Conservation (phyloP, 192 early-diverging fungal genomes). For the Backusella tarrabulga region DNA sequence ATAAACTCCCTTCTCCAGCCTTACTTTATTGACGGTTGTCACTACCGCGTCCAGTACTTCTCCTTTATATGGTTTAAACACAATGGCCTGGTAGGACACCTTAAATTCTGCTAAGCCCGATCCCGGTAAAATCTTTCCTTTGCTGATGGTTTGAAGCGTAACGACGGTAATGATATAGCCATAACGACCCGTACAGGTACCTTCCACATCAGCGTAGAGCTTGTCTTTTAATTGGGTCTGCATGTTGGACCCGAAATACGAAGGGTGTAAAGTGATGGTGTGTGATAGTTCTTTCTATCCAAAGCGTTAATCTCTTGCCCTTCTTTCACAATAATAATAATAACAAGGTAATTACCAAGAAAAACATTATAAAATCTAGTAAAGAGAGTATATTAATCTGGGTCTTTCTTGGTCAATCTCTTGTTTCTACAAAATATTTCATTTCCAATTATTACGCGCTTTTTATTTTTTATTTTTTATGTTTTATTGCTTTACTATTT, state of each 20-base stretch:
- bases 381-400: not conserved
- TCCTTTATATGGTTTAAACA: constrained; percentile 96
- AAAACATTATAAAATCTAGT: not conserved
- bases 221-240: constrained; percentile 71
- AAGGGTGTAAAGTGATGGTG: constrained; percentile 92
- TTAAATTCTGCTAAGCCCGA: constrained; percentile 89
- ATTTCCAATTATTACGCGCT: too few species aligned
- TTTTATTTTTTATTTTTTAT: too few species aligned
- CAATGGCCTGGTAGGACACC: constrained; percentile 89
- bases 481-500: too few species aligned
- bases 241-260: constrained; percentile 85
- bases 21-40: constrained; percentile 85
- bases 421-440: too few species aligned
- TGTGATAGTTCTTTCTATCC: constrained; percentile 82
- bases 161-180: constrained; percentile 94
- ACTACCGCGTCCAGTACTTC: constrained; percentile 94
- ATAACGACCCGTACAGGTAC: constrained; percentile 87
- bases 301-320: not conserved
- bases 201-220: constrained; percentile 94
- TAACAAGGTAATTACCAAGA: not conserved
- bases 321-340: not conserved
- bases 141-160: constrained; percentile 72
- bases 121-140: constrained; percentile 80
- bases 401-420: not conserved
- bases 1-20: not conserved